These are phyloP conservation scores for Passiflora organensis DNA, from an alignment of 345 rosid species.

Conservation along the genomic window DNA sequence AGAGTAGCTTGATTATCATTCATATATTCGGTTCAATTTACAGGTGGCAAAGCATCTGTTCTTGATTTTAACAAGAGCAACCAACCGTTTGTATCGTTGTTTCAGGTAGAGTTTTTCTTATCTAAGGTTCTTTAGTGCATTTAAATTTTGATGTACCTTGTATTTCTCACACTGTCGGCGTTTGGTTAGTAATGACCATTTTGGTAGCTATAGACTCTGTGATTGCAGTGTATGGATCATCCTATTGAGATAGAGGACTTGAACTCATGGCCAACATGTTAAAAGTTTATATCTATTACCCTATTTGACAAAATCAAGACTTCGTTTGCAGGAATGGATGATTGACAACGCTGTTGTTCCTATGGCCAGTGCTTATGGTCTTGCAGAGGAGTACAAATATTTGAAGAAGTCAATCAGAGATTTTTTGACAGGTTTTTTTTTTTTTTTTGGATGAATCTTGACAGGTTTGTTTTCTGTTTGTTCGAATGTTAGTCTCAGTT, in stretches of 20 bases:
- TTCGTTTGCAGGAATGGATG: conserved; percentile 65
- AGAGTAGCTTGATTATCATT: not conserved
- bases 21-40: conserved; percentile 10
- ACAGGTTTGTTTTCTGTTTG: conserved; percentile 31
- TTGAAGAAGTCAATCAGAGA: conserved; percentile 66
- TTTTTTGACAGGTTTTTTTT: conserved; percentile 62
- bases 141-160: too few species aligned
- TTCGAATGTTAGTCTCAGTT: too few species aligned
- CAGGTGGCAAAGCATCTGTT: conserved; percentile 66
- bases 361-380: conserved; percentile 62
- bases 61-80: conserved; percentile 81
- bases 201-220: too few species aligned
- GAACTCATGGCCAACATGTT: not conserved
- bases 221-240: too few species aligned
- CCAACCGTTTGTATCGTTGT: conserved; percentile 34
- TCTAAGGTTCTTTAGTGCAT: too few species aligned
- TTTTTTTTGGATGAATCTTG: conserved; percentile 35
- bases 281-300: not conserved
- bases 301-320: not conserved
- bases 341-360: conserved; percentile 80
- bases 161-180: too few species aligned
- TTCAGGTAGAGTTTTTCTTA: conserved; percentile 49
- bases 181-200: too few species aligned
- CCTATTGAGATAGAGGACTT: not conserved
- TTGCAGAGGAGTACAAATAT: conserved; percentile 69